A percentile compares a stretch with the other conserved stretches of the same genome.
Conservation (phyloP, 1,284 basidiomycete genomes). For the Melampsora americana region DNA sequence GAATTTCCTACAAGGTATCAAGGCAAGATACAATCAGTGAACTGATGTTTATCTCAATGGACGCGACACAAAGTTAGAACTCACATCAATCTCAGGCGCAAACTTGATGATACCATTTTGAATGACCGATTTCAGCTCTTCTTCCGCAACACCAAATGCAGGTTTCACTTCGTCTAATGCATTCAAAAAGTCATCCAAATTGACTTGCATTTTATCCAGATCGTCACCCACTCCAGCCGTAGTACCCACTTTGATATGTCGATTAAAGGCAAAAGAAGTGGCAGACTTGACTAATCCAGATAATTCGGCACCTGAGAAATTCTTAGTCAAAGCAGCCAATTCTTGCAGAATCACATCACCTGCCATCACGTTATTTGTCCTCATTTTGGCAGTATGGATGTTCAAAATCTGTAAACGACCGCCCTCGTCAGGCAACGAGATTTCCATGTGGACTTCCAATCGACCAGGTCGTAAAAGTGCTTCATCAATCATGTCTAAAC, state of each 20-base stretch:
- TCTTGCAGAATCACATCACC: conserved; percentile 78
- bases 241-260: conserved; percentile 95
- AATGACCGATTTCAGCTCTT: conserved; percentile 88
- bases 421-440: conserved; percentile 89
- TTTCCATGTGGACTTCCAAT: conserved; percentile 99
- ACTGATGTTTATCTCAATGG: not conserved
- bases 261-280: conserved; percentile 94
- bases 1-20: conserved; percentile 63
- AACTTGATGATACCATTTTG: conserved; percentile 97
- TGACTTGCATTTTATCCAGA: conserved; percentile 87
- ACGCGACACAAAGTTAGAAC: conserved; percentile 48
- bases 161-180: conserved; percentile 94
- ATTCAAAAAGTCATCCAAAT: conserved; percentile 79
- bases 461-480: conserved; percentile 94
- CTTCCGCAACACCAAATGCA: conserved; percentile 95
- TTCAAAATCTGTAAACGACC: conserved; percentile 90
- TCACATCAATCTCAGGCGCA: conserved; percentile 68
- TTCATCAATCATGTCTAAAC: conserved; percentile 98
- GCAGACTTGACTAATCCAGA: conserved; percentile 95
- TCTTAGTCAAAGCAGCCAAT: conserved; percentile 83
- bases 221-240: conserved; percentile 95
- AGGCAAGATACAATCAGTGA: not conserved
- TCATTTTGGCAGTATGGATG: conserved; percentile 96
- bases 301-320: conserved; percentile 97
- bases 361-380: conserved; percentile 84